A percentile compares a stretch with the other conserved stretches of the same genome.
These are phyloP conservation scores for Phytophthora pinifolia DNA, from an alignment of 352 stramenopile genomes.

Conservation along the genomic window DNA sequence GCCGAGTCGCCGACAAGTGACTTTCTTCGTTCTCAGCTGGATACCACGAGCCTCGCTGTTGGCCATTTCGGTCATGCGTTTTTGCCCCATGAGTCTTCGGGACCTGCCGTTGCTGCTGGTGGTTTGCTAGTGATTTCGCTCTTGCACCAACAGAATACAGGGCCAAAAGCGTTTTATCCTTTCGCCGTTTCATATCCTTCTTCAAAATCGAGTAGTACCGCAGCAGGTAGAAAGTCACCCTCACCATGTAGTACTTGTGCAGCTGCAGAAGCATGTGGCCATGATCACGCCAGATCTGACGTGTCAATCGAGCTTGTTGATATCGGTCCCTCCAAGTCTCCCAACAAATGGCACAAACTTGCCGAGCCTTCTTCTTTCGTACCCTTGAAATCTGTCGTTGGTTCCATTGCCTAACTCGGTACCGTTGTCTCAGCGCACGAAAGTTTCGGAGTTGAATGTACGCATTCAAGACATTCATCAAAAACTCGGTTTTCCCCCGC, in stretches of 20 bases:
- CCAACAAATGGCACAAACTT: constrained; percentile 31
- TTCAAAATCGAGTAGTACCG: constrained; percentile 67
- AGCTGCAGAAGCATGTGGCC: constrained; percentile 59
- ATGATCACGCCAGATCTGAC: constrained; percentile 42
- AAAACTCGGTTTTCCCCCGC: constrained; percentile 54
- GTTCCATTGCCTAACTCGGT: constrained; percentile 34
- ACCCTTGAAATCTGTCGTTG: constrained; percentile 29
- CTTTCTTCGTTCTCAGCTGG: neutral
- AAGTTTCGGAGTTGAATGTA: constrained; percentile 67
- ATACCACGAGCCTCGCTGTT: constrained; percentile 14
- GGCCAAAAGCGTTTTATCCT: constrained; percentile 39
- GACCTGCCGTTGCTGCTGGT: constrained; percentile 13
- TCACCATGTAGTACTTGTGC: constrained; percentile 64
- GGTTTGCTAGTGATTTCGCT: constrained; percentile 15
- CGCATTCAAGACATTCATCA: constrained; percentile 52
- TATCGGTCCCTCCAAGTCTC: constrained; percentile 34
- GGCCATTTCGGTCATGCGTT: constrained; percentile 1
- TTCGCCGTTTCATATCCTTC: constrained; percentile 42
- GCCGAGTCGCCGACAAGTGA: constrained; percentile 3
- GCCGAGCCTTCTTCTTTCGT: constrained; percentile 23
- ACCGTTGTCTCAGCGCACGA: constrained; percentile 40
- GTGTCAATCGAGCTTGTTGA: constrained; percentile 24
- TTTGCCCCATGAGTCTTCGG: constrained; percentile 3
- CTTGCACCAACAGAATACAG: constrained; percentile 21
- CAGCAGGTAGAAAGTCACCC: constrained; percentile 51